phyloP scores from a whole-genome alignment of 495 filamentous ascomycete genomes.

The Tuber indicum region DNA sequence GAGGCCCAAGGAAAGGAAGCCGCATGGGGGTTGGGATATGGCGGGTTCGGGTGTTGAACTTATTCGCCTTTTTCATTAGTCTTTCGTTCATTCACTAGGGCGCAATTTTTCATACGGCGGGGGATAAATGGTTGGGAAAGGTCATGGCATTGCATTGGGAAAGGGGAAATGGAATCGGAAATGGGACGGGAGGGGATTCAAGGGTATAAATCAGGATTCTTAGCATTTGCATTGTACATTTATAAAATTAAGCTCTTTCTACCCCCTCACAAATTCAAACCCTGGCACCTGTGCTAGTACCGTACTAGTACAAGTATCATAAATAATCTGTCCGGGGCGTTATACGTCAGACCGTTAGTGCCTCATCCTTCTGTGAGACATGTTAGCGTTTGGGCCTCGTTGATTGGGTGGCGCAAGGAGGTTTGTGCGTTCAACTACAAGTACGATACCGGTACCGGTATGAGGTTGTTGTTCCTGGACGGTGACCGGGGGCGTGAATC shows the following conservation, averaged over 20 bases:
- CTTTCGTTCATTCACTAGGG: background rate
- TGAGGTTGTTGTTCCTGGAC: background rate
- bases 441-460: no score
- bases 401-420: background rate
- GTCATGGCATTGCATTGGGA: background rate
- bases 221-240: background rate
- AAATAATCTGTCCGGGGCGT: background rate
- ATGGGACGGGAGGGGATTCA: background rate
- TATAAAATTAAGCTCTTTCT: background rate
- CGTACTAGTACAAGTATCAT: background rate
- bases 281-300: background rate
- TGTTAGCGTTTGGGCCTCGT: background rate
- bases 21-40: background rate
- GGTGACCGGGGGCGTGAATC: background rate
- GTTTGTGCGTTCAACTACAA: background rate
- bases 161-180: background rate
- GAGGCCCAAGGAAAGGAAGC: constrained; percentile 7
- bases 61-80: background rate
- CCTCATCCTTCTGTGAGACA: background rate
- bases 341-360: background rate
- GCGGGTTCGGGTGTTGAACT: constrained; percentile 6
- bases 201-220: background rate
- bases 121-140: background rate
- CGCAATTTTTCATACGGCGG: background rate
- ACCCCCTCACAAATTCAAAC: background rate